A percentile compares a stretch with the other conserved stretches of the same genome.
Conservation (phyloP, 768 basidiomycete genomes). For the Termitomyces sp. region DNA sequence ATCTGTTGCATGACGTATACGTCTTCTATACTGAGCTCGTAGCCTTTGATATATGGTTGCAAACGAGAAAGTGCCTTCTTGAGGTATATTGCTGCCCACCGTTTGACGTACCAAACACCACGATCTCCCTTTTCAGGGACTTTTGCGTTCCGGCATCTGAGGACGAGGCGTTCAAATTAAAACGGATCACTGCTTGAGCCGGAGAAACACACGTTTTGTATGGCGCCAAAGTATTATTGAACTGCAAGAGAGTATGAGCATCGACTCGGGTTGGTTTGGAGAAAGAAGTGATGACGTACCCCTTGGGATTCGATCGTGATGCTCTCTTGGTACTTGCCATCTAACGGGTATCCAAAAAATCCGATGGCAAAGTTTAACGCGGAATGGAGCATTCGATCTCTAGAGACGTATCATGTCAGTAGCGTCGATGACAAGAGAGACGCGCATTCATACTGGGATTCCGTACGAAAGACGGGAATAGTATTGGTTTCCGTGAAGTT, state of each 20-base stretch:
- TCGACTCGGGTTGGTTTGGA: background rate
- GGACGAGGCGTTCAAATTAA: background rate
- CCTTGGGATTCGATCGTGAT: conserved; percentile 64
- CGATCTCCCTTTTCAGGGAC: conserved; percentile 44
- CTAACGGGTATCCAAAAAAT: conserved; percentile 72
- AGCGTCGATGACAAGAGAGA: background rate
- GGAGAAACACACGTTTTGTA: conserved; percentile 55
- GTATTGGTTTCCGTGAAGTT: conserved; percentile 55
- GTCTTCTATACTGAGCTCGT: conserved; percentile 59
- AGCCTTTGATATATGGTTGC: conserved; percentile 51
- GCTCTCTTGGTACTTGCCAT: conserved; percentile 68
- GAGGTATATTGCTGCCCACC: conserved; percentile 75
- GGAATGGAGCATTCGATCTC: conserved; percentile 68
- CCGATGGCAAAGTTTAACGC: conserved; percentile 67
- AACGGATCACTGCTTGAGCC: background rate
- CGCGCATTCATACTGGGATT: conserved; percentile 45
- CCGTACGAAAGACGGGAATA: conserved; percentile 75
- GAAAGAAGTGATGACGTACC: conserved; percentile 30
- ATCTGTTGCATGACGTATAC: conserved; percentile 74
- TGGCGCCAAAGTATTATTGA: conserved; percentile 83
- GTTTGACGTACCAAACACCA: conserved; percentile 45
- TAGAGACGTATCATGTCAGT: conserved; percentile 17
- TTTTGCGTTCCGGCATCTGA: conserved; percentile 60
- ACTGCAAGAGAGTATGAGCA: conserved; percentile 27
- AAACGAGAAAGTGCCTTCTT: conserved; percentile 58